Conservation (phyloP, 192 early-diverging fungal genomes). For the Gaertneriomyces semiglobifer region DNA sequence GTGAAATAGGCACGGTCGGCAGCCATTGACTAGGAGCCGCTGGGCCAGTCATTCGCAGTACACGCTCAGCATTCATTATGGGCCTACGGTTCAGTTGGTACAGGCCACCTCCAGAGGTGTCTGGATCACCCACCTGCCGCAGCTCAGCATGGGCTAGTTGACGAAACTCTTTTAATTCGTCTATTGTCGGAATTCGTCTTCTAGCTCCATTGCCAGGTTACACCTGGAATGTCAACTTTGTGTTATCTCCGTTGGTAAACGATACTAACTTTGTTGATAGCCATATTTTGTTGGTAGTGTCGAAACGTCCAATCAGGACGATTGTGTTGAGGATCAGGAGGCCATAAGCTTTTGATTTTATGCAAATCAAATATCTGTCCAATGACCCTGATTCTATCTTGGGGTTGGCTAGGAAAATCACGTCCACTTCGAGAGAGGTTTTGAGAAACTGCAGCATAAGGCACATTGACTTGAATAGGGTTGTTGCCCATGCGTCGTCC, state of each 20-base stretch:
- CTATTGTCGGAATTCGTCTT: conserved; percentile 7
- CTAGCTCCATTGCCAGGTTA: not conserved
- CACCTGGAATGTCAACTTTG: conserved; percentile 1
- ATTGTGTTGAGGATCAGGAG: conserved; percentile 2
- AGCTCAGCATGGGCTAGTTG: conserved; percentile 1
- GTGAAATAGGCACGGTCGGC: not conserved
- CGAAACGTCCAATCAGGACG: not conserved
- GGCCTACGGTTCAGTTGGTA: not conserved
- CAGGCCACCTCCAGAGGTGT: not conserved
- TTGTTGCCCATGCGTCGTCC: conserved; percentile 1
- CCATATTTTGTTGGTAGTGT: not conserved
- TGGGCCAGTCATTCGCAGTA: not conserved
- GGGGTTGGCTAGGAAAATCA: not conserved
- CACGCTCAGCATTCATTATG: not conserved
- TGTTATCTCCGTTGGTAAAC: conserved; percentile 1
- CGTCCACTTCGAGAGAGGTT: not conserved
- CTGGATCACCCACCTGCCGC: not conserved
- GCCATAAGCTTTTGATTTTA: conserved; percentile 10
- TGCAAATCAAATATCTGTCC: not conserved
- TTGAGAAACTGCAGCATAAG: not conserved
- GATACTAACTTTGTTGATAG: conserved; percentile 1
- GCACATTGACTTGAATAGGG: not conserved
- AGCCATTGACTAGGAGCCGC: not conserved
- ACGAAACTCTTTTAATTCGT: not conserved
- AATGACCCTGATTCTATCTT: not conserved